A percentile compares a stretch with the other conserved stretches of the same genome.
phyloP scores from a whole-genome alignment of 352 stramenopile species.

The Pythium guiyangense region DNA sequence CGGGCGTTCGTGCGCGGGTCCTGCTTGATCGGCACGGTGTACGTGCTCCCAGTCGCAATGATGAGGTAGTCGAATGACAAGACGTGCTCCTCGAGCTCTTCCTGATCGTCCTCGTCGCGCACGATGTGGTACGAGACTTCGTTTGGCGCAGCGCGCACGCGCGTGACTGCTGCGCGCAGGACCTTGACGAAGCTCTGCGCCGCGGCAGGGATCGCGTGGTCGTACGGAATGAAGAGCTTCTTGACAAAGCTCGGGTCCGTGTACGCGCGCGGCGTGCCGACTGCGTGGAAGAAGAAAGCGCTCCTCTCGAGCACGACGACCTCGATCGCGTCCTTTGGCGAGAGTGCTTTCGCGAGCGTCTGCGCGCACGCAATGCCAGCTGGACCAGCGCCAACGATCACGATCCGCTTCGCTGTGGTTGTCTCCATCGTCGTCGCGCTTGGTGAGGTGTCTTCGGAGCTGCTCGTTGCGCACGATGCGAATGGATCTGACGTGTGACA shows the following conservation, averaged over 20 bases:
- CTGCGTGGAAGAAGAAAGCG: slow-evolving; percentile 41
- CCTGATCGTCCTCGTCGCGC: too few relatives aligned
- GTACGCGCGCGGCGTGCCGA: slow-evolving; percentile 37
- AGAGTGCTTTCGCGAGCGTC: slow-evolving; percentile 28
- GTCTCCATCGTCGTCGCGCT: too few relatives aligned
- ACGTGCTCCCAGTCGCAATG: slow-evolving; percentile 53
- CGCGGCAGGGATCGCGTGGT: slow-evolving; percentile 30
- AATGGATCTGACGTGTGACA: too few relatives aligned
- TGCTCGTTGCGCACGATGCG: too few relatives aligned
- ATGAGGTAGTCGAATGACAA: slow-evolving; percentile 62
- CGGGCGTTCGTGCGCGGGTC: slow-evolving; percentile 11
- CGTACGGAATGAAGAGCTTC: slow-evolving; percentile 58
- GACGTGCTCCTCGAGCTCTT: too few relatives aligned
- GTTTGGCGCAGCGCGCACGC: slow-evolving; percentile 30
- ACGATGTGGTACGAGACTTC: too few relatives aligned
- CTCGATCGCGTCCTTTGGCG: slow-evolving; percentile 24
- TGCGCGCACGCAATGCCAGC: slow-evolving; percentile 41
- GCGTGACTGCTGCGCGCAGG: too few relatives aligned
- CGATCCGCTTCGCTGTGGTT: slow-evolving; percentile 35
- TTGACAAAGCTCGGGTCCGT: slow-evolving; percentile 32
- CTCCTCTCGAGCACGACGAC: slow-evolving; percentile 54
- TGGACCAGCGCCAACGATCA: slow-evolving; percentile 47
- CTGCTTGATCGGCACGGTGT: slow-evolving; percentile 57
- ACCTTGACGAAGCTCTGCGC: slow-evolving; percentile 32
- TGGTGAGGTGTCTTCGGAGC: too few relatives aligned